A percentile compares a stretch with the other conserved stretches of the same genome.
phyloP scores from a whole-genome alignment of 2,329 filamentous ascomycete species.

The Paraconiothyrium sp. region DNA sequence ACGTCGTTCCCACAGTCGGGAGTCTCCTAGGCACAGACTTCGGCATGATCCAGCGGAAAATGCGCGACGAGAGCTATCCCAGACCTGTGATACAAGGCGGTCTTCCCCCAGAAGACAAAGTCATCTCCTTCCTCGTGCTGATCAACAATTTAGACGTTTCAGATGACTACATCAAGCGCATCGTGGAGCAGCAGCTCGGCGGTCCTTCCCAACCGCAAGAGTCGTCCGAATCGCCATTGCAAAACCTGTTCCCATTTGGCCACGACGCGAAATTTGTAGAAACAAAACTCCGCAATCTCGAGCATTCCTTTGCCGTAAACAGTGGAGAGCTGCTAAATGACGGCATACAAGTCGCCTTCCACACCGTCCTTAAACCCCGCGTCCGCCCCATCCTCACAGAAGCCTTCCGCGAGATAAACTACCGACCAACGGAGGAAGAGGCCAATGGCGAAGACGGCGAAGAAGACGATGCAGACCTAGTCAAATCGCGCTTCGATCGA shows the following conservation, averaged over 20 bases:
- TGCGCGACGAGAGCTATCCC: conserved; percentile 95
- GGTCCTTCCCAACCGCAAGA: conserved; percentile 46
- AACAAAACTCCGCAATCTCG: conserved; percentile 73
- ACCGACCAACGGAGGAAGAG: conserved; percentile 71
- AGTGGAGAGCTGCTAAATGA: conserved; percentile 83
- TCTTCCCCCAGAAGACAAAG: conserved; percentile 85
- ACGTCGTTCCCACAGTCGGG: conserved; percentile 79
- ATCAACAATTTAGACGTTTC: conserved; percentile 96
- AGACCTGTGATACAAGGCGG: conserved; percentile 80
- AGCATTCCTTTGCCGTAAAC: conserved; percentile 78
- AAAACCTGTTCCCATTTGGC: conserved; percentile 79
- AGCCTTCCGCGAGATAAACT: conserved; percentile 91
- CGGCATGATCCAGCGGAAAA: conserved; percentile 96
- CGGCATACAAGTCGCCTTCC: conserved; percentile 84
- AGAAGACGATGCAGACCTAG: conserved; percentile 67
- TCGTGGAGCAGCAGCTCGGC: conserved; percentile 75
- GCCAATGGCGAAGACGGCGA: conserved; percentile 55
- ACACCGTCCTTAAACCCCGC: conserved; percentile 84
- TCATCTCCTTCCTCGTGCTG: conserved; percentile 88
- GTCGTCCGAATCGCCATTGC: conserved; percentile 50
- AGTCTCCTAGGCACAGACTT: conserved; percentile 89
- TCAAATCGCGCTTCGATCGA: conserved; percentile 81
- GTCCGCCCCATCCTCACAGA: conserved; percentile 86
- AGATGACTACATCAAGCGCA: conserved; percentile 88
- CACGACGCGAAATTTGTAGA: conserved; percentile 77